phyloP scores from a whole-genome alignment of 2,329 filamentous ascomycete genomes.

The Aureobasidium sp. region DNA sequence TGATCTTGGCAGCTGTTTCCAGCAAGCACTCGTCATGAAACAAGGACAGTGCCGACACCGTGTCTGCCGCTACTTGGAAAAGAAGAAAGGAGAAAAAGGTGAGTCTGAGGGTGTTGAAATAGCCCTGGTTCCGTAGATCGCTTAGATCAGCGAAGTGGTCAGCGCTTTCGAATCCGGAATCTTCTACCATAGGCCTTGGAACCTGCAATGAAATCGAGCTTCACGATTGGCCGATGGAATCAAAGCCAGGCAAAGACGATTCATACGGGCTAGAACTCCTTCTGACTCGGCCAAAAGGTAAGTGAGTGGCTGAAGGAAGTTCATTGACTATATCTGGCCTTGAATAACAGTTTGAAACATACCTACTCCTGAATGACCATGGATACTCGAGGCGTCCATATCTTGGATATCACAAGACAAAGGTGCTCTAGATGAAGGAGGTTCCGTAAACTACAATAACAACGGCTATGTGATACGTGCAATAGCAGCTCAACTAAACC shows the following conservation, averaged over 20 bases:
- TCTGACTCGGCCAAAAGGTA: neutral
- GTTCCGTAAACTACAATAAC: too few species aligned
- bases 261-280: neutral
- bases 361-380: neutral
- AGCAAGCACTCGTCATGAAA: neutral
- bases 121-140: neutral
- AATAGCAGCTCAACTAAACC: too few species aligned
- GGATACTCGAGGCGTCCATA: too few species aligned
- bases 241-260: neutral
- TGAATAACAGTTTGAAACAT: neutral
- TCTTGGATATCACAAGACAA: too few species aligned
- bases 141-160: constrained; percentile 2
- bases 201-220: neutral
- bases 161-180: neutral
- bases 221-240: neutral
- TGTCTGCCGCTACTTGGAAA: neutral
- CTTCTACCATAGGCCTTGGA: neutral
- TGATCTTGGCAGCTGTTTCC: neutral
- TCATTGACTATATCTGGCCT: neutral
- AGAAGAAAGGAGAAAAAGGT: neutral
- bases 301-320: neutral
- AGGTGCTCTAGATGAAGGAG: too few species aligned
- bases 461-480: too few species aligned
- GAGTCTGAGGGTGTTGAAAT: neutral
- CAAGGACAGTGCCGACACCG: neutral